Evolutionary conservation across 2,329 filamentous ascomycete genomes (phyloP), one percentile per base, ranked within the genome.

Genomic region (Rasamsonia emersonii): DNA sequence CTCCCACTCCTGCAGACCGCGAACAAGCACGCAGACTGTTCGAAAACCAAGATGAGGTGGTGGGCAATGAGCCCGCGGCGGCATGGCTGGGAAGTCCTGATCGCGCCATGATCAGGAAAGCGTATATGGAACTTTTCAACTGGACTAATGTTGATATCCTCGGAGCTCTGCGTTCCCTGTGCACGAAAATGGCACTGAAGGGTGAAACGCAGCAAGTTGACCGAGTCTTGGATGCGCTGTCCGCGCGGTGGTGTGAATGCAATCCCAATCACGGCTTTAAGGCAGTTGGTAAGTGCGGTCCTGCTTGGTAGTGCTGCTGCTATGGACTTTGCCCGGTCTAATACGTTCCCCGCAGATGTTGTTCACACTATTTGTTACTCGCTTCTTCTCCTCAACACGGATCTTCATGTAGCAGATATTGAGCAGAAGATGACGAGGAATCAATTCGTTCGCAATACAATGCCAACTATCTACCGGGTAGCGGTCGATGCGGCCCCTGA

Each of bases 331-430:
- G 15, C 11, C 9, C 9, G 24, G 32, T 23, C 27, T 24, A 7
- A 9, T 17, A 9, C 31, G n/a, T 19, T 11, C n/a, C n/a, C n/a
- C n/a, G n/a, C 49, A 82, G 89, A 96, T 63, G 82, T 96, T 28
- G 88, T 98, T 11, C 89, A 98, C 56, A 95, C 88, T 15, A 93
- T 96, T 42, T 93, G 86, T 61, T 98, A 96, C 59, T 95, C 91
- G 1, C 77, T 98, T 42, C 79, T 98, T 51, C 71, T 98, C 8
- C 71, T 98, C 41, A 98, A 98, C 51, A 98, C 91, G 19, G 91
- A 98, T 64, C 68, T 98, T 35, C 89, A 98, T 51, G 61, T 96
- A 50, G 91, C 89, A 37, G 88, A 96, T 52, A 94, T 96, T 46
- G 86, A 93, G 40, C 78, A 83, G 47, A 93, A 93, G 65, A 98